These are phyloP conservation scores for Lachnum nothofagi DNA, from an alignment of 2,329 filamentous ascomycete species.

Conservation along the genomic window DNA sequence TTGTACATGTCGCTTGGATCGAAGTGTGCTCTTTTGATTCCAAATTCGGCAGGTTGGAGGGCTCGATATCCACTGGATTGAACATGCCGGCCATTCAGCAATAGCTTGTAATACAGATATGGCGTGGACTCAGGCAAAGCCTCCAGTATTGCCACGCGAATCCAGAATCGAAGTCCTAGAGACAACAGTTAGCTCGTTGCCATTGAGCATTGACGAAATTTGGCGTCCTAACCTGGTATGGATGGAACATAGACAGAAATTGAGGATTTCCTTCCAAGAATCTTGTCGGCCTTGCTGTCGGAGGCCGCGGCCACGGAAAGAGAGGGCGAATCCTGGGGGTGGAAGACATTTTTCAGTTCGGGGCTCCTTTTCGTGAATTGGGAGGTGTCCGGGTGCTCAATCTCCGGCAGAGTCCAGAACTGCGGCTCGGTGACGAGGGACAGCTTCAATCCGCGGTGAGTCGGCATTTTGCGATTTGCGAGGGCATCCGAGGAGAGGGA, in stretches of 20 bases:
- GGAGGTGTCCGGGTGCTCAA: slow-evolving; percentile 49
- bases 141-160: slow-evolving; percentile 43
- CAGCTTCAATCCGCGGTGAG: slow-evolving; percentile 25
- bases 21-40: slow-evolving; percentile 45
- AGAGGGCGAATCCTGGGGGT: slow-evolving; percentile 7
- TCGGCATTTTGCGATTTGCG: slow-evolving; percentile 30
- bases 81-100: slow-evolving; percentile 49
- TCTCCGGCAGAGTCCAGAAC: slow-evolving; percentile 44
- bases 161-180: slow-evolving; percentile 48
- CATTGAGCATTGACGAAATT: not conserved
- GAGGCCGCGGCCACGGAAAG: slow-evolving; percentile 10
- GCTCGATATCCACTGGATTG: too few species aligned
- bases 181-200: slow-evolving; percentile 4
- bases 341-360: not conserved
- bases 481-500: too few species aligned
- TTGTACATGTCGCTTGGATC: slow-evolving; percentile 42
- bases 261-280: slow-evolving; percentile 34
- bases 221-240: slow-evolving; percentile 43
- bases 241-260: slow-evolving; percentile 55
- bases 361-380: slow-evolving; percentile 33
- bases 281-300: slow-evolving; percentile 28
- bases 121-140: slow-evolving; percentile 30
- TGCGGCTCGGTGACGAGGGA: slow-evolving; percentile 26
- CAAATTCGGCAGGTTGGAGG: slow-evolving; percentile 48
- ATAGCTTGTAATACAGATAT: slow-evolving; percentile 51